Conservation (phyloP, 208 protist species). For the Leishmania guyanensis region DNA sequence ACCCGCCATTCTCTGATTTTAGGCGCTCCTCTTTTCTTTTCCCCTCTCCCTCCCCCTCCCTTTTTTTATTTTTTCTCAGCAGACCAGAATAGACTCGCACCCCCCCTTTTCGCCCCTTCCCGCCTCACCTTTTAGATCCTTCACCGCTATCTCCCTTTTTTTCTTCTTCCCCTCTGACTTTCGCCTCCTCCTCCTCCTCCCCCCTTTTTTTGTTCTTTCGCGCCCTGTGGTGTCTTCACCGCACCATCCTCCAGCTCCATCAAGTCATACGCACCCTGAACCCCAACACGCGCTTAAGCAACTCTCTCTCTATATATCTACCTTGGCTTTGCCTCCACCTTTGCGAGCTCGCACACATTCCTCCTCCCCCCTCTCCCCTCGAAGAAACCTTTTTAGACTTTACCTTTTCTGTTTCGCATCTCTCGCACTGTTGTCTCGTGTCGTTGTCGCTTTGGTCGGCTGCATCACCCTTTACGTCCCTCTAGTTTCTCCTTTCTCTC, state of each 20-base stretch:
- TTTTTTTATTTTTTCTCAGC: background rate
- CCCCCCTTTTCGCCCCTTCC: background rate
- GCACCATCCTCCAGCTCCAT: too few species aligned
- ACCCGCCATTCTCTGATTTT: too few species aligned
- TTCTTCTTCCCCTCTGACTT: background rate
- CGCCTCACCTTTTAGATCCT: slow-evolving; percentile 2
- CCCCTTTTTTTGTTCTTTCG: background rate
- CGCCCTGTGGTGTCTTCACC: too few species aligned
- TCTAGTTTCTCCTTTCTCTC: background rate
- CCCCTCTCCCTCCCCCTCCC: background rate
- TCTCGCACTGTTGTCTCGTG: background rate
- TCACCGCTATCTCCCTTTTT: slow-evolving; percentile 2
- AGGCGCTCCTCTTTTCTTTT: background rate
- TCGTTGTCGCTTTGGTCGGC: slow-evolving; percentile 4
- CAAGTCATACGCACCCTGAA: too few species aligned
- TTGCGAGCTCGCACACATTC: background rate
- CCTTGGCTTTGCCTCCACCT: too few species aligned
- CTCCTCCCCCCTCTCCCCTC: background rate
- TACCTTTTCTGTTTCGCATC: background rate
- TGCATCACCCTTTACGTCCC: background rate
- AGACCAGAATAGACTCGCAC: background rate
- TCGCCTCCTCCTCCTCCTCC: background rate
- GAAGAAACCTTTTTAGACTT: background rate
- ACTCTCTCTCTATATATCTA: background rate
- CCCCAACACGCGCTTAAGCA: too few species aligned